Evolutionary conservation across 208 protist species (phyloP).

Genomic region (Leishmania major): DNA sequence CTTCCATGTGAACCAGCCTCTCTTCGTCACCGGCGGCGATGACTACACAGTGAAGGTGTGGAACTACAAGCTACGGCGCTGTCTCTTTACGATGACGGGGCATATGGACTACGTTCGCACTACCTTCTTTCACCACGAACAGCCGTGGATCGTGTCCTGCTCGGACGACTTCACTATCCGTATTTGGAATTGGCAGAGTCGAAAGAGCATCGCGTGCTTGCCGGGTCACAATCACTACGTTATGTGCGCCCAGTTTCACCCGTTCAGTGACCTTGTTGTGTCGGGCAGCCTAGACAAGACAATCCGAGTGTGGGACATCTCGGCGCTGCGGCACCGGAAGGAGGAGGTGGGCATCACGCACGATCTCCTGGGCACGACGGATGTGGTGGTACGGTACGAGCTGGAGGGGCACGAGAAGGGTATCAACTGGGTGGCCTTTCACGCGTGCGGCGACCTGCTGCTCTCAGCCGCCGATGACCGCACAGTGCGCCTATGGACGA

Average conservation of each 20-base stretch:
- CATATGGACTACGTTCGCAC: constrained; percentile 99
- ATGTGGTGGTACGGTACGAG: constrained; percentile 94
- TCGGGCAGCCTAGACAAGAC: constrained; percentile 99
- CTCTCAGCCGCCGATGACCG: constrained; percentile 98
- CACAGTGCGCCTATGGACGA: constrained; percentile 96
- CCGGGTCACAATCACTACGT: constrained; percentile 99
- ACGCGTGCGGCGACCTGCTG: constrained; percentile 94
- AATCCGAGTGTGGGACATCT: constrained; percentile 99
- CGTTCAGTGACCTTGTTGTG: constrained; percentile 94
- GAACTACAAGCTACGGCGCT: constrained; percentile 99
- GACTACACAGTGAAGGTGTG: constrained; percentile 99
- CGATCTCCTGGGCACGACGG: constrained; percentile 95
- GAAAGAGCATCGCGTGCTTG: constrained; percentile 94
- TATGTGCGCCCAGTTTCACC: constrained; percentile 99
- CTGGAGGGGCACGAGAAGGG: constrained; percentile 98
- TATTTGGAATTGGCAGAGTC: constrained; percentile 99
- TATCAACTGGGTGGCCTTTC: constrained; percentile 99
- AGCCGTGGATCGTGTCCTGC: constrained; percentile 98
- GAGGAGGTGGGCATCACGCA: constrained; percentile 72
- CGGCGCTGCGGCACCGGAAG: constrained; percentile 73
- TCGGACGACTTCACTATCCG: constrained; percentile 99
- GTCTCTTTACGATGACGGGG: constrained; percentile 97
- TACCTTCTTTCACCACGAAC: constrained; percentile 96
- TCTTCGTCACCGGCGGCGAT: constrained; percentile 99
- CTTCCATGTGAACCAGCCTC: constrained; percentile 98